phyloP scores from a whole-genome alignment of 1,284 basidiomycete species.

The Moesziomyces aphidis region DNA sequence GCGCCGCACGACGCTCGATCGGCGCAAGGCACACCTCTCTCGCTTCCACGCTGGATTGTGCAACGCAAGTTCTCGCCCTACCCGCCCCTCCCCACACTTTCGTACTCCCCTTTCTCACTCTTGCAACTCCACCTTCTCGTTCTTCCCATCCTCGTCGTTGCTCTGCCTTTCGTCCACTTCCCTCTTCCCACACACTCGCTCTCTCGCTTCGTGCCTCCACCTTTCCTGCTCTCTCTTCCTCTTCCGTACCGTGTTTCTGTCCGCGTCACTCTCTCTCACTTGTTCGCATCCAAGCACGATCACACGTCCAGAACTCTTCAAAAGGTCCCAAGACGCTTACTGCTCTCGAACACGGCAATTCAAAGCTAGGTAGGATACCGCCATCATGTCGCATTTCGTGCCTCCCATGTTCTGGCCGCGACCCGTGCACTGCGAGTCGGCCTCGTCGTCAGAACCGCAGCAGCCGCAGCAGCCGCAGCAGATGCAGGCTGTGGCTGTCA shows the following conservation, averaged over 20 bases:
- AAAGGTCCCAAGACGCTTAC: no score
- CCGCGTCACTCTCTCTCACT: no score
- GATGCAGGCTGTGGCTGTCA: constrained; percentile 5
- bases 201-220: background rate
- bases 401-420: constrained; percentile 46
- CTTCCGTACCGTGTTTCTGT: no score
- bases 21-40: no score
- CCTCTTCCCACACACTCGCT: background rate
- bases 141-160: no score
- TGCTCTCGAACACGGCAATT: no score
- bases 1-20: background rate
- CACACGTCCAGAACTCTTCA: background rate
- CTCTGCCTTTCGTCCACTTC: no score
- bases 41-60: background rate
- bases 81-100: background rate
- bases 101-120: background rate
- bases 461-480: constrained; percentile 17
- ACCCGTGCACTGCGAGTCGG: constrained; percentile 49
- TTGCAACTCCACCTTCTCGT: no score
- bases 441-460: constrained; percentile 26
- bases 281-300: background rate
- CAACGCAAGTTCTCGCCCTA: no score
- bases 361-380: background rate
- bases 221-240: no score
- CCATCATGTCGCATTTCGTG: constrained; percentile 51